These are phyloP conservation scores for Porpolomopsis calyptriformis DNA, from an alignment of 768 basidiomycete genomes.

Conservation along the genomic window DNA sequence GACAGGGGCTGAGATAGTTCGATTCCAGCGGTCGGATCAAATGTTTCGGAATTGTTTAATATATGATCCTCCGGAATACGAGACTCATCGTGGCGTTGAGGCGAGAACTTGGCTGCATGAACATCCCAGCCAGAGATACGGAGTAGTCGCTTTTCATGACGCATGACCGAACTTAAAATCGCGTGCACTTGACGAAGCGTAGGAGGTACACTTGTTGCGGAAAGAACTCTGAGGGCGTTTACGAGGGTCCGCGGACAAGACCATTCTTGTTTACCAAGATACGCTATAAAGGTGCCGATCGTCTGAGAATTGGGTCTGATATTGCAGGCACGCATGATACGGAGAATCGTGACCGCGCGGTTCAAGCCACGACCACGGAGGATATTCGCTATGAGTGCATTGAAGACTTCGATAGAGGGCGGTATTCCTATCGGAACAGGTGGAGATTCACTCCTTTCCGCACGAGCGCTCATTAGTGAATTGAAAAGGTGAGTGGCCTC, in stretches of 20 bases:
- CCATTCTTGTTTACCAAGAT: conserved; percentile 35
- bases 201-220: conserved; percentile 30
- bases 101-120: conserved; percentile 29
- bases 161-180: conserved; percentile 42
- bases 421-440: conserved; percentile 21
- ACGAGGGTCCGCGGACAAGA: conserved; percentile 37
- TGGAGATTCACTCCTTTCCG: conserved; percentile 16
- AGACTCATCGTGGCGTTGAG: conserved; percentile 13
- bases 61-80: conserved; percentile 13
- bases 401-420: conserved; percentile 44
- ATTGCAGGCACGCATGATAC: conserved; percentile 42
- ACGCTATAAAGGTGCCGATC: conserved; percentile 41
- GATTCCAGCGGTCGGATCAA: conserved; percentile 45
- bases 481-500: conserved; percentile 21
- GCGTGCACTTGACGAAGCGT: conserved; percentile 50
- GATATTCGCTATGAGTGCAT: conserved; percentile 45
- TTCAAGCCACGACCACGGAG: conserved; percentile 39
- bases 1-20: conserved; percentile 21
- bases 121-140: conserved; percentile 39
- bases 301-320: conserved; percentile 47
- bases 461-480: conserved; percentile 12
- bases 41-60: conserved; percentile 19
- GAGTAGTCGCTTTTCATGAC: conserved; percentile 37
- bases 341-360: conserved; percentile 35
- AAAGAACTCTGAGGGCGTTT: conserved; percentile 36